phyloP scores from a whole-genome alignment of 225 moss, liverwort and hornwort genomes.

The Takakia lepidozioides region DNA sequence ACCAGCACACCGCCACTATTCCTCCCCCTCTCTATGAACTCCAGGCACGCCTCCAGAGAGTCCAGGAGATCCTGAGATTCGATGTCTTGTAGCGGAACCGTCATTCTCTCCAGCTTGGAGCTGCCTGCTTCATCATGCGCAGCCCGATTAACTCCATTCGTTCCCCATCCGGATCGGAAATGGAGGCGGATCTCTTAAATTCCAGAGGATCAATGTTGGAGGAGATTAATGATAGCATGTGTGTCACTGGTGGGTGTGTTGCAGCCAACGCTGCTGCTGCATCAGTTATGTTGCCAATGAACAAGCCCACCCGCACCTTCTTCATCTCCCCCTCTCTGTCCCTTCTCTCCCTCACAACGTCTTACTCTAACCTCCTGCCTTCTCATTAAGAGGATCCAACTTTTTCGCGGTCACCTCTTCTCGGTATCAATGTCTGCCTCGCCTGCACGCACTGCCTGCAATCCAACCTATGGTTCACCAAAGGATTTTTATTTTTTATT shows the following conservation, averaged over 20 bases:
- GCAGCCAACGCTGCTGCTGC: constrained; percentile 21
- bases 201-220: constrained; percentile 9
- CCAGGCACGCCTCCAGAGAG: constrained; percentile 60
- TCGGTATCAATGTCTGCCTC: no score
- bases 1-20: constrained; percentile 65
- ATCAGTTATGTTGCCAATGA: constrained; percentile 35
- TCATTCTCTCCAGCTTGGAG: constrained; percentile 28
- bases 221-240: constrained; percentile 33
- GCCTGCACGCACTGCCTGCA: no score
- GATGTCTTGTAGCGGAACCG: constrained; percentile 63
- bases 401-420: no score
- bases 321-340: constrained; percentile 43
- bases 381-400: no score
- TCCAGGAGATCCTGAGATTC: constrained; percentile 83
- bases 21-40: constrained; percentile 66
- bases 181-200: constrained; percentile 5
- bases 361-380: no score
- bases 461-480: no score
- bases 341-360: no score
- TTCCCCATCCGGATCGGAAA: neutral
- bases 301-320: constrained; percentile 38
- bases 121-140: neutral
- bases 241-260: constrained; percentile 29
- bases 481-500: no score
- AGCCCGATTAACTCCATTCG: neutral